These are phyloP conservation scores for Mallotus japonicus DNA, from an alignment of 441 rosid genomes.

Conservation along the genomic window DNA sequence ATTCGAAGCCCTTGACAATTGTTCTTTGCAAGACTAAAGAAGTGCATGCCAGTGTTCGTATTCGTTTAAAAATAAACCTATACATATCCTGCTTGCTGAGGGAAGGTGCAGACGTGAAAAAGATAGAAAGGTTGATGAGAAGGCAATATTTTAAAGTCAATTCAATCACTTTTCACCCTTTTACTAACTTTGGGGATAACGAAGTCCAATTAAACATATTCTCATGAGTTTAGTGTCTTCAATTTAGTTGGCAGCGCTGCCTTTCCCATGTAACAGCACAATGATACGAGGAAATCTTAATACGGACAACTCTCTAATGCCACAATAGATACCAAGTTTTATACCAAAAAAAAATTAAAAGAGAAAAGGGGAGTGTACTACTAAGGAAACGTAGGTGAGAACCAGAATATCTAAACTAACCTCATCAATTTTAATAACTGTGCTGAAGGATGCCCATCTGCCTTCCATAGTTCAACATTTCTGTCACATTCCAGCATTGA, in stretches of 20 bases:
- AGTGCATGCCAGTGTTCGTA: not conserved
- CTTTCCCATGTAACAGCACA: not conserved
- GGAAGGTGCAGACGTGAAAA: not conserved
- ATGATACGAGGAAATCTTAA: not conserved
- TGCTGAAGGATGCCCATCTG: slow-evolving; percentile 70
- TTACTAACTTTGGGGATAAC: not conserved
- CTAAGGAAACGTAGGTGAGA: not conserved
- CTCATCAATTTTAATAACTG: slow-evolving; percentile 76
- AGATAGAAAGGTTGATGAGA: not conserved
- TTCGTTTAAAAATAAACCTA: not conserved
- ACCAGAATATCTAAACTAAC: slow-evolving; percentile 33
- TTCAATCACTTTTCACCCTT: not conserved
- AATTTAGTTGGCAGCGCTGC: not conserved
- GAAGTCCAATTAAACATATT: not conserved
- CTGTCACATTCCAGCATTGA: slow-evolving; percentile 39
- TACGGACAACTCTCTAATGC: not conserved
- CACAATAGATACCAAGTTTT: not conserved
- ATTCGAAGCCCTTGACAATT: not conserved
- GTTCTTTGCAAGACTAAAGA: not conserved
- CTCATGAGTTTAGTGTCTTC: not conserved
- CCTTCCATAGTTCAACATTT: slow-evolving; percentile 63
- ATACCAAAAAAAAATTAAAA: not conserved
- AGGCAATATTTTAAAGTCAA: not conserved
- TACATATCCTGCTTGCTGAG: not conserved
- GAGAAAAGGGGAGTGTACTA: not conserved